A percentile compares a stretch with the other conserved stretches of the same genome.
Conservation (phyloP, 306 rosid species). For the Vicia sativa region DNA sequence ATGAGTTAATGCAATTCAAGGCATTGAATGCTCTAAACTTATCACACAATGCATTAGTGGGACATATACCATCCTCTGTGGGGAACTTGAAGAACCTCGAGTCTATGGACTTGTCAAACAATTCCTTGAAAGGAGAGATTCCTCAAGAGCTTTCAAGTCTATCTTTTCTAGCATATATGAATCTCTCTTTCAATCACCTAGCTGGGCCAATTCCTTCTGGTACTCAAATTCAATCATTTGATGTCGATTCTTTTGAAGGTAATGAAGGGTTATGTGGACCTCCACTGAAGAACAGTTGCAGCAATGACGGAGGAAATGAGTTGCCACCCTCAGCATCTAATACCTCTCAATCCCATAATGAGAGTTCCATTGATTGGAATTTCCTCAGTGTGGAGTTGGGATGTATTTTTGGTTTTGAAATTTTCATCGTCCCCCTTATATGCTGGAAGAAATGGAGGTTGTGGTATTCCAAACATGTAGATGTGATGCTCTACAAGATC, state of each 20-base stretch:
- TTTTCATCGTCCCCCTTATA: conserved; percentile 29
- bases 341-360: not conserved
- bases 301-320: rapidly evolving
- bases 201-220: conserved; percentile 38
- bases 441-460: conserved; percentile 39
- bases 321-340: not conserved
- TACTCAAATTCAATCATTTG: conserved; percentile 46
- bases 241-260: conserved; percentile 31
- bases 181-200: conserved; percentile 43
- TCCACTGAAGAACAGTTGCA: conserved; percentile 24
- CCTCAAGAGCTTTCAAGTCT: conserved; percentile 36
- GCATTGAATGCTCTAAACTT: conserved; percentile 36
- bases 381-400: conserved; percentile 39
- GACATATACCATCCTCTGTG: conserved; percentile 39
- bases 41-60: conserved; percentile 39
- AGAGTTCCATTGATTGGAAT: conserved; percentile 34
- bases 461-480: conserved; percentile 34
- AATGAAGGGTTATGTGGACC: conserved; percentile 46
- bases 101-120: conserved; percentile 50
- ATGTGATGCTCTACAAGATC: too few species aligned
- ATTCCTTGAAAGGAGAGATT: conserved; percentile 37
- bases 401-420: conserved; percentile 32
- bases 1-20: conserved; percentile 32
- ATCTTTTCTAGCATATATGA: conserved; percentile 30
- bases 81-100: conserved; percentile 39